These are phyloP conservation scores for Wickerhamomyces bovis DNA, from an alignment of 805 yeast genomes.

Conservation along the genomic window DNA sequence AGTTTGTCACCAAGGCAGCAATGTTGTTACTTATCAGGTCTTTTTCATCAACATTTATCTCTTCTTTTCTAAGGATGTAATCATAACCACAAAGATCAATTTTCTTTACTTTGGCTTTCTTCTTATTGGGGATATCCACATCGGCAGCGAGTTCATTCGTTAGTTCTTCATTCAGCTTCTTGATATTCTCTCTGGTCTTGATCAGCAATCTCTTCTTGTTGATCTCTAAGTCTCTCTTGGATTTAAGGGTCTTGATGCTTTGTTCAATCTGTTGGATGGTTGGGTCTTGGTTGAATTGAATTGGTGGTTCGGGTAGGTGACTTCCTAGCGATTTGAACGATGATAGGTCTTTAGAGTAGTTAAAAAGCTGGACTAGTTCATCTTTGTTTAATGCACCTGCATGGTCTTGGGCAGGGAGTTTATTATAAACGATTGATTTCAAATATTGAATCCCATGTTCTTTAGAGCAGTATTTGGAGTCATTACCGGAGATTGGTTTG, in stretches of 20 bases:
- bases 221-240: constrained; percentile 3
- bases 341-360: constrained; percentile 5
- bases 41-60: constrained; percentile 8
- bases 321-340: constrained; percentile 28
- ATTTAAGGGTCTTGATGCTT: neutral
- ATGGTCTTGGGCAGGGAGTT: neutral
- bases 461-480: constrained; percentile 67
- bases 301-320: constrained; percentile 38
- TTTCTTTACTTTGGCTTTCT: constrained; percentile 25
- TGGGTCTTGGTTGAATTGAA: constrained; percentile 16
- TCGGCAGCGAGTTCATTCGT: constrained; percentile 3
- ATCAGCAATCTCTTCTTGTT: constrained; percentile 16
- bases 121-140: neutral
- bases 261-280: constrained; percentile 5
- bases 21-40: constrained; percentile 16
- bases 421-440: constrained; percentile 2
- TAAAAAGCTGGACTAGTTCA: constrained; percentile 11
- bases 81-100: constrained; percentile 53
- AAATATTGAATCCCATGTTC: constrained; percentile 52
- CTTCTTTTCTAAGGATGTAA: constrained; percentile 17
- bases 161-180: constrained; percentile 22
- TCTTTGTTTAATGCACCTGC: constrained; percentile 4
- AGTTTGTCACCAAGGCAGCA: constrained; percentile 2
- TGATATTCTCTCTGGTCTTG: constrained; percentile 20
- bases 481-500: constrained; percentile 39